These are phyloP conservation scores for Phytophthora vignae DNA, from an alignment of 352 stramenopile genomes.

Conservation along the genomic window DNA sequence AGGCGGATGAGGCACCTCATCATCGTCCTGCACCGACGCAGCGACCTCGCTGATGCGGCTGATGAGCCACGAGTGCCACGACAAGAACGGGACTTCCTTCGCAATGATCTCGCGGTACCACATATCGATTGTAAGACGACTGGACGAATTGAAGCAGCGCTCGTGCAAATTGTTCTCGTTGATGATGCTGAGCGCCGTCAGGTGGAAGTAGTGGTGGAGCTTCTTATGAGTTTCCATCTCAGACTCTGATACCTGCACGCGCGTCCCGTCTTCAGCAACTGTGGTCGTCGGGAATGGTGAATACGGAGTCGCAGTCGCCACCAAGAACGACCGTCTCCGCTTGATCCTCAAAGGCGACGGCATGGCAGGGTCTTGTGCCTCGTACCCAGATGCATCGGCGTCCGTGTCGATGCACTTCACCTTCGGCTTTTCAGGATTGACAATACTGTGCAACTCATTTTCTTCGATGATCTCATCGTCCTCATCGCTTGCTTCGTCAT, in stretches of 20 bases:
- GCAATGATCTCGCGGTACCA: conserved; percentile 86
- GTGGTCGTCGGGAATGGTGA: conserved; percentile 46
- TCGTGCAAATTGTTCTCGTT: conserved; percentile 88
- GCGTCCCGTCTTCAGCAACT: conserved; percentile 40
- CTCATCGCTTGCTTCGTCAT: conserved; percentile 75
- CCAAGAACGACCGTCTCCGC: conserved; percentile 34
- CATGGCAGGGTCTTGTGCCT: conserved; percentile 11
- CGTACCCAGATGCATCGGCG: not conserved
- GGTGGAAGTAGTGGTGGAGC: conserved; percentile 89
- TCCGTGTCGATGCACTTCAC: conserved; percentile 5
- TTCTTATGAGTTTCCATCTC: conserved; percentile 84
- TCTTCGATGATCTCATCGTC: conserved; percentile 57
- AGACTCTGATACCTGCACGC: conserved; percentile 53
- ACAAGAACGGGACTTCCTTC: conserved; percentile 75
- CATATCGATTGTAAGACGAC: conserved; percentile 81
- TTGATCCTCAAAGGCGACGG: conserved; percentile 29
- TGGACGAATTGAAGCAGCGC: conserved; percentile 81
- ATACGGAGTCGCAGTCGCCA: conserved; percentile 37
- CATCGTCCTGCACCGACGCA: conserved; percentile 51
- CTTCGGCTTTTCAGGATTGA: conserved; percentile 12
- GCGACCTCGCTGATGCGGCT: conserved; percentile 79
- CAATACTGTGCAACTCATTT: conserved; percentile 23
- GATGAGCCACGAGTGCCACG: conserved; percentile 88
- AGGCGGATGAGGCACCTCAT: conserved; percentile 19
- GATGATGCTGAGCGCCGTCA: conserved; percentile 88